Evolutionary conservation across 2,329 filamentous ascomycete species (phyloP), one percentile per base, ranked within the genome.

Genomic region (Pseudogymnoascus sp.): DNA sequence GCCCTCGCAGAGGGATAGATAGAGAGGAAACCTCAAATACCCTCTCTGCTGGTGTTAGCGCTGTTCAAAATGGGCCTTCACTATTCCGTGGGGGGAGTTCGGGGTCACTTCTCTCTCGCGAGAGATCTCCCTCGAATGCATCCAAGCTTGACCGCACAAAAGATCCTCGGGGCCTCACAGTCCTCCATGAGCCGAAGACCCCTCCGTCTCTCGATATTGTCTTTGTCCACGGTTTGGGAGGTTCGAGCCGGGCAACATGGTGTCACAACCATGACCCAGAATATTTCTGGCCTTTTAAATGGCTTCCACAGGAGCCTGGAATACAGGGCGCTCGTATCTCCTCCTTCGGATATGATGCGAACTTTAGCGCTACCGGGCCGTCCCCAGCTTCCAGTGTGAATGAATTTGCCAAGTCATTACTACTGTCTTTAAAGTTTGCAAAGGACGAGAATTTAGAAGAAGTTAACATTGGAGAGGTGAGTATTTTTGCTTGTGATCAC

Each of bases 171-270:
- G 67, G 67, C 8, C 63, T 69, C 2, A 65, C 25, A 47, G 58
- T 66, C 12, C 11, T 68, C 1, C 60, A 66, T n/a, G 18, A 53
- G 4, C 67, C 66, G n/a, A 36, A 61, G 0, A 33, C 7, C 8
- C 36, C 33, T 3, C 62, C 61, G 2, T 15, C 58, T 2, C 15
- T 67, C 9, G 70, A 72, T 58, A 63, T 72, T 7, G 68, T 77
- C 12, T 77, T 77, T 62, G 67, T 77, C 2, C 75, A 78, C 64
- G 75, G 75, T 0, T 68, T 77, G 1, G 73, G 72, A 6, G 75
- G 75, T 1, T 68, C 69, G 1, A 74, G 71, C 43, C 65, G 69
- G 3, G 69, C 68, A 59, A 74, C 74, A 36, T 77, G 76, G 75
- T 67, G 64, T 6, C 67, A 70, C 30, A 65, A 66, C 2, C 18